Evolutionary conservation across 2,329 filamentous ascomycete genomes (phyloP).

Genomic region (Blastomyces gilchristii): DNA sequence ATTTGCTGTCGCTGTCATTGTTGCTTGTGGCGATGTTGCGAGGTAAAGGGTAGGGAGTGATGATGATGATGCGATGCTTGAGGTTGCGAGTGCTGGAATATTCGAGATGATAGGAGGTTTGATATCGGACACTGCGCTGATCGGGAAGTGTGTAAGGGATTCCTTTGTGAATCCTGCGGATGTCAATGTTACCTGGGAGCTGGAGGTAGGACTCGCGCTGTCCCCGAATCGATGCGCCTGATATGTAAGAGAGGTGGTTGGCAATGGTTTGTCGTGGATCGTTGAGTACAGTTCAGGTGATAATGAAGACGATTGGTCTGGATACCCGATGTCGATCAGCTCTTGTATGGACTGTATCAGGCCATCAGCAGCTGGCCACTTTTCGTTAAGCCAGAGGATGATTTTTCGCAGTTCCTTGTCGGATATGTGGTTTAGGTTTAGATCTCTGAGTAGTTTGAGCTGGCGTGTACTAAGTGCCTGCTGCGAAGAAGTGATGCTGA

Average conservation of each 20-base stretch:
- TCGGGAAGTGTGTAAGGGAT: background rate
- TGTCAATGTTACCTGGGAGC: background rate
- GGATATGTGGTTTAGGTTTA: background rate
- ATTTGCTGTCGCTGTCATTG: background rate
- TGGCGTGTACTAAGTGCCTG: background rate
- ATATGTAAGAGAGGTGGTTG: background rate
- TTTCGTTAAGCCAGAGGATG: background rate
- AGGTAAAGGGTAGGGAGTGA: background rate
- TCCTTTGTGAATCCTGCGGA: background rate
- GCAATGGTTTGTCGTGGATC: background rate
- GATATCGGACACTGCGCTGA: background rate
- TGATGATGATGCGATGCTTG: background rate
- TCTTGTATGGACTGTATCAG: constrained; percentile 1
- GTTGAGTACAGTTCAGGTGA: background rate
- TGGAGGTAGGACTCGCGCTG: background rate
- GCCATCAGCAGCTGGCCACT: background rate
- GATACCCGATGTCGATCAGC: background rate
- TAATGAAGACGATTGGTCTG: background rate
- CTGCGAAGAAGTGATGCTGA: background rate
- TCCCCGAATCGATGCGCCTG: background rate
- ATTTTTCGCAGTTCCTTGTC: background rate
- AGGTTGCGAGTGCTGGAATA: background rate
- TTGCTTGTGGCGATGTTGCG: background rate
- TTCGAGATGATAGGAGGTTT: background rate
- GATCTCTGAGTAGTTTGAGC: background rate